Evolutionary conservation across 306 rosid genomes (phyloP), one percentile per base, ranked within the genome.

Genomic region (Comarum palustre): DNA sequence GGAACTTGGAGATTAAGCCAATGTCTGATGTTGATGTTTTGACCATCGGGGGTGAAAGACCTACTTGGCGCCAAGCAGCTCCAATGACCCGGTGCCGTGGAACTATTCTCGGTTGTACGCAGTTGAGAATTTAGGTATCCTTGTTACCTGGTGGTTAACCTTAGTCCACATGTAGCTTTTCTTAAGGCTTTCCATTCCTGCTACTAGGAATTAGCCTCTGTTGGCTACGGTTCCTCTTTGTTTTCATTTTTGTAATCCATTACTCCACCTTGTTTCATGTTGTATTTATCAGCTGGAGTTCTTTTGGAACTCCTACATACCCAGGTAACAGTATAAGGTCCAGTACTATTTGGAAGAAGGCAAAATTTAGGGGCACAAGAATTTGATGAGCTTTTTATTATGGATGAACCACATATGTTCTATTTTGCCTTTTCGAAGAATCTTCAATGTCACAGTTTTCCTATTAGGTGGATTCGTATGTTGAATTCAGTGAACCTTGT

Each of bases 11-110:
- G 47, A 81, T 95, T 71, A 76, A 86, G 75, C 96, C 95, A n/a
- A 82, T 89, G 78, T 85, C 96, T 8, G 90, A 87, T 60, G 97
- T 91, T 47, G 97, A 95, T 81, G 85, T 95, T 75, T 81, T 95
- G 84, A 79, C 86, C 0, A 74, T 83, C n/a, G 87, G 90, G 73
- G 86, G 82, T 55, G 97, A 91, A 78, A 87, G 97, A 74, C 86
- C 96, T 34, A 77, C 88, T 20, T 92, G 99, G 99, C 99, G 89
- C 60, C 87, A 68, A 54, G 92, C 83, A 73, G 88, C 96, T 71
- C 84, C 87, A 0, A 95, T 92, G 99, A 91, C 99, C 2, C 78
- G 86, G 77, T 91, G 99, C 77, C 86, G 85, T 25, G 99, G 99
- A 73, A 85, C 96, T 27, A 84, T 95, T 80, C 87, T 85, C 75